A percentile compares a stretch with the other conserved stretches of the same genome.
phyloP scores from a whole-genome alignment of 208 protist genomes.

The Wallacemonas sp. region DNA sequence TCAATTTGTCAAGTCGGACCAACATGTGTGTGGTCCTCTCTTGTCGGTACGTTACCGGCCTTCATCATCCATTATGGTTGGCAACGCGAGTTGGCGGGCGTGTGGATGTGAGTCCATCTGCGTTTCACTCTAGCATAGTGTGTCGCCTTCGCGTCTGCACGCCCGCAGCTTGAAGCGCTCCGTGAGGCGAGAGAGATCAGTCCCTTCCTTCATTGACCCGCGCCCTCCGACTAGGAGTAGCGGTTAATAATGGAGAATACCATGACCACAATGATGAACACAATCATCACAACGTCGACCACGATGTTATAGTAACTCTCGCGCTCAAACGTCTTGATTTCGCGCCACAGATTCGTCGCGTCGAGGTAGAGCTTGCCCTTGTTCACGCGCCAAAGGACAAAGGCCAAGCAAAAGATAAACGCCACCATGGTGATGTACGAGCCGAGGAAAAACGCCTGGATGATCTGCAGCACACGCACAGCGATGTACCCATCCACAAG shows the following conservation, averaged over 20 bases:
- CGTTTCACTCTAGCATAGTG: no score
- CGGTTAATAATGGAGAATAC: conserved; percentile 60
- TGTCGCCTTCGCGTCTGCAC: no score
- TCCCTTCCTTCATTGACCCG: conserved; percentile 9
- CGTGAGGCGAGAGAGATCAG: no score
- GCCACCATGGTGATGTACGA: conserved; percentile 41
- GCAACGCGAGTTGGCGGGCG: no score
- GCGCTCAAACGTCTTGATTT: conserved; percentile 55
- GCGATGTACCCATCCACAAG: conserved; percentile 69
- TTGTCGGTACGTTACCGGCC: no score
- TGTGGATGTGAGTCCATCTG: no score
- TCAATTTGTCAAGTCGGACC: no score
- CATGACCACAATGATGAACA: conserved; percentile 55
- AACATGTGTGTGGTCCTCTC: no score
- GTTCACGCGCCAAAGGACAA: conserved; percentile 47
- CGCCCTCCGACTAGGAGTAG: conserved; percentile 40
- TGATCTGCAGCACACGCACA: conserved; percentile 58
- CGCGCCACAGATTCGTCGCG: conserved; percentile 76
- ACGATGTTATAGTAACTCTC: conserved; percentile 63
- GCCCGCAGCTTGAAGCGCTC: no score
- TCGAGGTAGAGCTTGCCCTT: conserved; percentile 64
- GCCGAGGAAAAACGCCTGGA: conserved; percentile 48
- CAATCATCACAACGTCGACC: conserved; percentile 54
- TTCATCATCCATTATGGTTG: no score
- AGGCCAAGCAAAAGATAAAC: conserved; percentile 32